phyloP scores from a whole-genome alignment of 164 flowering plant species.

The Vitis rupestris region DNA sequence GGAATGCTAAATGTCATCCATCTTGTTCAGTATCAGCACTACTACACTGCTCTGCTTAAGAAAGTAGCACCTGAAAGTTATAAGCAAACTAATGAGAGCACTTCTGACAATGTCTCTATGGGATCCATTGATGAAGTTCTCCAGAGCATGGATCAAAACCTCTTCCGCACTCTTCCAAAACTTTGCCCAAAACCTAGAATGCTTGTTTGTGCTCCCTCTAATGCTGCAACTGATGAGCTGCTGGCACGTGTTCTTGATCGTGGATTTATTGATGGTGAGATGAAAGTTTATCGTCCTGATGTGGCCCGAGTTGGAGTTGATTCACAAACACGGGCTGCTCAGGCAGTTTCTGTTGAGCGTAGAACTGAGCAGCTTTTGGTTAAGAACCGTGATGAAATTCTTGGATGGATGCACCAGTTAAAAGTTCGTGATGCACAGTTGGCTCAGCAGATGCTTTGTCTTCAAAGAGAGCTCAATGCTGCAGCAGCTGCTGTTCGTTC shows the following conservation, averaged over 20 bases:
- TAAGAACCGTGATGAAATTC: slow-evolving; percentile 68
- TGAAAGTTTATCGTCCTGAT: slow-evolving; percentile 94
- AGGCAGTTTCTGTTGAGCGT: slow-evolving; percentile 98
- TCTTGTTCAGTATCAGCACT: slow-evolving; percentile 94
- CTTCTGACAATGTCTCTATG: slow-evolving; percentile 41
- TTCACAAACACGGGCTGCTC: slow-evolving; percentile 93
- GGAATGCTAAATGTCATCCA: slow-evolving; percentile 99
- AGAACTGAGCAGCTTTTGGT: slow-evolving; percentile 85
- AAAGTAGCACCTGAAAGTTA: slow-evolving; percentile 93
- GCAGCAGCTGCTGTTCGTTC: slow-evolving; percentile 78
- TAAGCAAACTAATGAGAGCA: slow-evolving; percentile 65
- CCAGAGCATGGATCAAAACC: slow-evolving; percentile 90
- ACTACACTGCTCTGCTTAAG: slow-evolving; percentile 84
- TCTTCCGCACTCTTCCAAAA: slow-evolving; percentile 86
- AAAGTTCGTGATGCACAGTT: slow-evolving; percentile 64
- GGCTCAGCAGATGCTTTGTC: slow-evolving; percentile 63
- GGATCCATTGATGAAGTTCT: slow-evolving; percentile 96
- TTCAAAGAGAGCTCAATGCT: slow-evolving; percentile 73
- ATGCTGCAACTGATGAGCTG: slow-evolving; percentile 98
- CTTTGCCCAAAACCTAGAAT: slow-evolving; percentile 95
- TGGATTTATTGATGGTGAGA: slow-evolving; percentile 97
- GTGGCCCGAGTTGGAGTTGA: slow-evolving; percentile 98
- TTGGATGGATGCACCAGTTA: slow-evolving; percentile 74
- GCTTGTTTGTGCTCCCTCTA: slow-evolving; percentile 99
- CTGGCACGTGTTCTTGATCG: slow-evolving; percentile 96